A percentile compares a stretch with the other conserved stretches of the same genome.
These are phyloP conservation scores for Chlorella ohadii DNA, from an alignment of 139 green algal species.

Conservation along the genomic window DNA sequence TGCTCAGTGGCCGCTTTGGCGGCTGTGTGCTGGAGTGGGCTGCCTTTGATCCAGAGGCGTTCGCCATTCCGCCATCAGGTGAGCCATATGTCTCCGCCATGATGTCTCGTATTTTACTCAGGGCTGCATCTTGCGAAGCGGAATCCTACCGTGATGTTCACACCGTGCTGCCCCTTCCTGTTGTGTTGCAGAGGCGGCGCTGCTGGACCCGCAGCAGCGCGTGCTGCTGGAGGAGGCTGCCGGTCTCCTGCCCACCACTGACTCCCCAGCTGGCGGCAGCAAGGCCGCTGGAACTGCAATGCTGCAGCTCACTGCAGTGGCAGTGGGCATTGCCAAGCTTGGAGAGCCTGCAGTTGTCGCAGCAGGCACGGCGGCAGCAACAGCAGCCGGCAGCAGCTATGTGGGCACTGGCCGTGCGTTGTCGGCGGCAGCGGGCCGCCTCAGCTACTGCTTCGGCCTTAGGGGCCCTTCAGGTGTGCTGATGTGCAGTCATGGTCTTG, in stretches of 20 bases:
- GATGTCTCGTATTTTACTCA: no score
- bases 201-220: conserved; percentile 87
- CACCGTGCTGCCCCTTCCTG: conserved; percentile 9
- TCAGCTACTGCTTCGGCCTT: conserved; percentile 81
- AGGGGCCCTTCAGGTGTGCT: conserved; percentile 52
- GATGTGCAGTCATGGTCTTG: no score
- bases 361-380: conserved; percentile 2
- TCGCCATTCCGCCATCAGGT: conserved; percentile 40
- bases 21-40: conserved; percentile 52
- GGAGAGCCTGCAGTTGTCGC: conserved; percentile 22
- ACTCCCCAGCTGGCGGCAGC: neutral
- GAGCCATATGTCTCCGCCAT: no score
- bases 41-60: conserved; percentile 55
- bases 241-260: neutral
- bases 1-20: conserved; percentile 57
- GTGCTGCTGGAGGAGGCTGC: conserved; percentile 65
- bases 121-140: no score
- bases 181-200: conserved; percentile 56
- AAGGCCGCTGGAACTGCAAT: neutral
- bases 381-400: conserved; percentile 52
- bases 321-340: conserved; percentile 57
- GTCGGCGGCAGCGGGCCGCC: conserved; percentile 77
- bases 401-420: conserved; percentile 43
- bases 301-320: conserved; percentile 27
- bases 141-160: no score